These are phyloP conservation scores for Sclerotinia glacialis DNA, from an alignment of 2,329 filamentous ascomycete genomes.

Conservation along the genomic window DNA sequence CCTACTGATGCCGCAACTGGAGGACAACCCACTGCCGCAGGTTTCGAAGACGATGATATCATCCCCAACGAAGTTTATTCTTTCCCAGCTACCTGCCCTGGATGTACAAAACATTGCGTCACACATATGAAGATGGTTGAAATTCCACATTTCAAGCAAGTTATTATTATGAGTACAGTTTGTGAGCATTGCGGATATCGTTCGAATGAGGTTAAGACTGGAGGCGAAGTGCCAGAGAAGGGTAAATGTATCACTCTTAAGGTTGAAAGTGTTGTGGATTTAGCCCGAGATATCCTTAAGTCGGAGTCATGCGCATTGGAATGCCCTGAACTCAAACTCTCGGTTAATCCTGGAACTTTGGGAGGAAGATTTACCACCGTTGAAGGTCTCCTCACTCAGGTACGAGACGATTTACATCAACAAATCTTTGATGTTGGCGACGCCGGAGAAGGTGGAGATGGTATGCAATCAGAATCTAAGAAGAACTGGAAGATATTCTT, in stretches of 20 bases:
- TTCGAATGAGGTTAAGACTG: constrained; percentile 96
- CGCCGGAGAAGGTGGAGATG: constrained; percentile 67
- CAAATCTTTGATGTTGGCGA: constrained; percentile 79
- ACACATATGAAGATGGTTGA: constrained; percentile 99
- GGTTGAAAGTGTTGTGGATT: constrained; percentile 67
- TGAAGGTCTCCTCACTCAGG: constrained; percentile 87
- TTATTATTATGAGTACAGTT: constrained; percentile 90
- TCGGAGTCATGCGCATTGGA: constrained; percentile 85
- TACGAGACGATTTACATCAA: constrained; percentile 81
- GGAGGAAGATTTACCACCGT: constrained; percentile 96
- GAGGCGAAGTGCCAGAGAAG: constrained; percentile 82
- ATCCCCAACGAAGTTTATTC: constrained; percentile 89
- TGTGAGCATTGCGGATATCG: constrained; percentile 92
- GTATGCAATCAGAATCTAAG: constrained; percentile 63
- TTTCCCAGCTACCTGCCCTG: constrained; percentile 88
- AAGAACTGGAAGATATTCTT: constrained; percentile 82
- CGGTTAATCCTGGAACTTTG: constrained; percentile 88
- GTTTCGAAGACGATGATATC: constrained; percentile 64
- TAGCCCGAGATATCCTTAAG: constrained; percentile 92
- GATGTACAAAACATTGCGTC: constrained; percentile 78
- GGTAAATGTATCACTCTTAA: constrained; percentile 79
- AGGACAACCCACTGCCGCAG: constrained; percentile 44
- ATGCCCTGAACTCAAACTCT: constrained; percentile 82
- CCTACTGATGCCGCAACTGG: constrained; percentile 49
- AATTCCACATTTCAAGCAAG: constrained; percentile 97